Percentiles rank a stretch among this genome's conserved stretches.
Evolutionary conservation across 192 early-diverging fungal species (phyloP).

Genomic region (Kappamyces sp.): DNA sequence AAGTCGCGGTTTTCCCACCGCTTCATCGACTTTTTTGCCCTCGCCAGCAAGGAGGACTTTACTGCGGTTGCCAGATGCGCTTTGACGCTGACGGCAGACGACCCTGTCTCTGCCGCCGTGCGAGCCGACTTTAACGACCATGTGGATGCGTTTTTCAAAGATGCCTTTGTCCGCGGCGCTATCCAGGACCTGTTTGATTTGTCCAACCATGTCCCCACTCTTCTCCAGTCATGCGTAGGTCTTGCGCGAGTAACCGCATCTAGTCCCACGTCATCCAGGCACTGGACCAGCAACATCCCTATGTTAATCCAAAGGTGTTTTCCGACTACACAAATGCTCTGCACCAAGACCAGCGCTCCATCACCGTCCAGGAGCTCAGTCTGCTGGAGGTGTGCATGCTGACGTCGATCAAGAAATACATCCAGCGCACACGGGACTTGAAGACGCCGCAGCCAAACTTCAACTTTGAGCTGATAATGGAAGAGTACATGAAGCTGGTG

Average conservation of each 20-base stretch:
- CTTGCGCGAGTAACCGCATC: background rate
- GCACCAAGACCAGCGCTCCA: constrained; percentile 6
- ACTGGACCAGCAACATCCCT: background rate
- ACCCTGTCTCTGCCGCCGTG: background rate
- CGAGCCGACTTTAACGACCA: background rate
- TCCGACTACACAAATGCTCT: background rate
- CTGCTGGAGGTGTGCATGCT: constrained; percentile 75
- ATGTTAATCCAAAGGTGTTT: constrained; percentile 4
- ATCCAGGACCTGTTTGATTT: constrained; percentile 52
- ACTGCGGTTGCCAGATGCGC: constrained; percentile 45
- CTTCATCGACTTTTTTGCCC: constrained; percentile 64
- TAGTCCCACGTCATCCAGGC: constrained; percentile 3
- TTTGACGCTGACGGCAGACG: constrained; percentile 28
- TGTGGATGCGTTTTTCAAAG: background rate
- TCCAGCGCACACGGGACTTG: constrained; percentile 53
- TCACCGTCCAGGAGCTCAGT: constrained; percentile 47
- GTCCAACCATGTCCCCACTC: constrained; percentile 48
- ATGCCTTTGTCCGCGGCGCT: background rate
- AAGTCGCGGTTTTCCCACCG: constrained; percentile 91
- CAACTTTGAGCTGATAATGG: constrained; percentile 94
- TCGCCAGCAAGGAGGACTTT: constrained; percentile 52
- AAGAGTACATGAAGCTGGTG: constrained; percentile 83
- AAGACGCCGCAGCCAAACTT: constrained; percentile 26
- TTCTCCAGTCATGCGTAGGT: constrained; percentile 51
- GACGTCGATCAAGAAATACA: constrained; percentile 68